Percentiles rank a stretch among this genome's conserved stretches.
These are phyloP conservation scores for Calonectria crousiana DNA, from an alignment of 2,329 filamentous ascomycete genomes.

Conservation along the genomic window DNA sequence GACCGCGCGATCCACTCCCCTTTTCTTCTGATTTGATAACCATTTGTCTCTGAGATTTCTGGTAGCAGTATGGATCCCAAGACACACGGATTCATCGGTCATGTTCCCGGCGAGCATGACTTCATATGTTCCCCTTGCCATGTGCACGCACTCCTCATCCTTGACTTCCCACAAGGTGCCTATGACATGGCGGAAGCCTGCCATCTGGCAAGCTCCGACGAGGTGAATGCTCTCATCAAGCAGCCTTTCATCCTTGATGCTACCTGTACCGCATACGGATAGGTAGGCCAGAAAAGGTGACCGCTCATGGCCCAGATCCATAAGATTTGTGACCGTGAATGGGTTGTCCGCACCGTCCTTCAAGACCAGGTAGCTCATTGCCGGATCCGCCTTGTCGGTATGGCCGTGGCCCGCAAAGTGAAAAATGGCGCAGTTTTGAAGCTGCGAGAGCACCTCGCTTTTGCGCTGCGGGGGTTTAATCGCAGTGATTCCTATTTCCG, in stretches of 20 bases:
- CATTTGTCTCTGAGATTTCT: neutral
- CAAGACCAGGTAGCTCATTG: constrained; percentile 27
- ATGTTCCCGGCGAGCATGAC: neutral
- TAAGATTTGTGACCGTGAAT: constrained; percentile 29
- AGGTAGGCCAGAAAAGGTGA: constrained; percentile 53
- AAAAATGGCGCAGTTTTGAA: constrained; percentile 49
- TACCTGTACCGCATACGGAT: constrained; percentile 52
- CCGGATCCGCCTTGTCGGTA: constrained; percentile 18
- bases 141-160: neutral
- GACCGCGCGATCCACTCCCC: neutral
- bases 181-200: constrained; percentile 20
- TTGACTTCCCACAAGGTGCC: constrained; percentile 15
- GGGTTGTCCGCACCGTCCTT: constrained; percentile 11
- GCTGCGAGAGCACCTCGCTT: constrained; percentile 37
- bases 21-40: neutral
- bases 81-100: constrained; percentile 7
- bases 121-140: constrained; percentile 3
- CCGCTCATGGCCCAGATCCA: constrained; percentile 29
- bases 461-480: constrained; percentile 21
- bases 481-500: neutral
- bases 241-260: constrained; percentile 34
- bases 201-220: constrained; percentile 17
- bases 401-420: constrained; percentile 57
- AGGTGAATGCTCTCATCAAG: constrained; percentile 55
- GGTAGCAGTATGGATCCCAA: neutral